Evolutionary conservation across 148 eudicot species (phyloP).

Genomic region (Vaccinium corymbosum): DNA sequence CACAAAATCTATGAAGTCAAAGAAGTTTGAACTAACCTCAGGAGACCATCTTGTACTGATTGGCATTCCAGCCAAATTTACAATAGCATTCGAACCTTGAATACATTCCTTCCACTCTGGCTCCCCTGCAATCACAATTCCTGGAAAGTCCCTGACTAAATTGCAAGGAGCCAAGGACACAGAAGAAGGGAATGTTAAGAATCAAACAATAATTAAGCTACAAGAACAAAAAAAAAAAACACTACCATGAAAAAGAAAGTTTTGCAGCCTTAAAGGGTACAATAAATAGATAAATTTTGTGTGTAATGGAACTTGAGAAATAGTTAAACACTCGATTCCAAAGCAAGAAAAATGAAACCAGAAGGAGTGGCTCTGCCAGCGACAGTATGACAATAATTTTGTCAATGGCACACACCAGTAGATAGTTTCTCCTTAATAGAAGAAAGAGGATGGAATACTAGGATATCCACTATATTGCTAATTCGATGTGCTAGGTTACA

Average conservation of each 20-base stretch:
- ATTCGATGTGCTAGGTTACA: neutral
- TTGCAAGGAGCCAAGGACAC: constrained; percentile 15
- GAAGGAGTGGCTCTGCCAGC: neutral
- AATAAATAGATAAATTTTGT: neutral
- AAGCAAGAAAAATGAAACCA: constrained; percentile 1
- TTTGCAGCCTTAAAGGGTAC: neutral
- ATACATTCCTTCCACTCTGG: constrained; percentile 80
- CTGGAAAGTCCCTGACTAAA: constrained; percentile 77
- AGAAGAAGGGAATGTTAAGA: neutral
- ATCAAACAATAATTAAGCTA: neutral
- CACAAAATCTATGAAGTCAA: neutral
- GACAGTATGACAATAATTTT: neutral
- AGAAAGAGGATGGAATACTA: neutral
- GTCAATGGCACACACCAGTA: neutral
- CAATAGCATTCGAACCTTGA: constrained; percentile 87
- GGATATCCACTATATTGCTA: neutral
- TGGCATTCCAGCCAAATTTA: constrained; percentile 92
- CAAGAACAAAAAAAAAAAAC: neutral
- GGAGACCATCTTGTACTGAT: constrained; percentile 99
- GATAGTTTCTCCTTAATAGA: neutral
- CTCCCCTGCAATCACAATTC: constrained; percentile 83
- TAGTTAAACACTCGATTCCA: neutral
- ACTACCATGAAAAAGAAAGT: neutral
- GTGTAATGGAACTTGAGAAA: neutral
- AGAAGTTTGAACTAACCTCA: constrained; percentile 46